phyloP scores from a whole-genome alignment of 2,329 filamentous ascomycete genomes.

The Aspergillus hortae region DNA sequence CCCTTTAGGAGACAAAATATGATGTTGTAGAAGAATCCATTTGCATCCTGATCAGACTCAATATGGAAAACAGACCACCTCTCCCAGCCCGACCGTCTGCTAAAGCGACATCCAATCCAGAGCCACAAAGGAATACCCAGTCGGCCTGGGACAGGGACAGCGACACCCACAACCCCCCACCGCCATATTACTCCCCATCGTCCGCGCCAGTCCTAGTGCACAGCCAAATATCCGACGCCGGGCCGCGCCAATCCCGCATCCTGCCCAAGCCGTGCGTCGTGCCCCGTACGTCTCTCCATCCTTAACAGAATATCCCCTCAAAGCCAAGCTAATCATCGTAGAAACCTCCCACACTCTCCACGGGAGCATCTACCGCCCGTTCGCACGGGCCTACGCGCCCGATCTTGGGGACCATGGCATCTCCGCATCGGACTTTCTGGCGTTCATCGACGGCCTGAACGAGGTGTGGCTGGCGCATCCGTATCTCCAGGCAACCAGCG shows the following conservation, averaged over 20 bases:
- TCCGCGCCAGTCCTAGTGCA: constrained; percentile 3
- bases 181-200: neutral
- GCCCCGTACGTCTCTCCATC: constrained; percentile 2
- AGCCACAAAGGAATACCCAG: too few species aligned
- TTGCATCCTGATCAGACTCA: too few species aligned
- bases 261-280: constrained; percentile 11
- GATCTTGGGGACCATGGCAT: constrained; percentile 2
- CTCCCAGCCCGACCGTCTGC: neutral
- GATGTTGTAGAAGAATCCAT: too few species aligned
- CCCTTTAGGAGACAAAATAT: too few species aligned
- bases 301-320: too few species aligned
- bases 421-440: constrained; percentile 19
- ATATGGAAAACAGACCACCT: neutral
- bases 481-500: constrained; percentile 22
- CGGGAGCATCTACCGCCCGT: constrained; percentile 13
- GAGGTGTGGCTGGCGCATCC: constrained; percentile 56
- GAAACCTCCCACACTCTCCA: constrained; percentile 13
- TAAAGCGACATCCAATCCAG: neutral
- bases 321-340: neutral
- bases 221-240: constrained; percentile 4
- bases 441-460: constrained; percentile 38
- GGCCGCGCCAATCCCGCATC: constrained; percentile 1
- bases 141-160: neutral
- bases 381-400: constrained; percentile 11
- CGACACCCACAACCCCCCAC: neutral